Percentiles rank a stretch among this genome's conserved stretches.
These are phyloP conservation scores for Actinomortierella wolfii DNA, from an alignment of 371 early-diverging fungal species.

Conservation along the genomic window DNA sequence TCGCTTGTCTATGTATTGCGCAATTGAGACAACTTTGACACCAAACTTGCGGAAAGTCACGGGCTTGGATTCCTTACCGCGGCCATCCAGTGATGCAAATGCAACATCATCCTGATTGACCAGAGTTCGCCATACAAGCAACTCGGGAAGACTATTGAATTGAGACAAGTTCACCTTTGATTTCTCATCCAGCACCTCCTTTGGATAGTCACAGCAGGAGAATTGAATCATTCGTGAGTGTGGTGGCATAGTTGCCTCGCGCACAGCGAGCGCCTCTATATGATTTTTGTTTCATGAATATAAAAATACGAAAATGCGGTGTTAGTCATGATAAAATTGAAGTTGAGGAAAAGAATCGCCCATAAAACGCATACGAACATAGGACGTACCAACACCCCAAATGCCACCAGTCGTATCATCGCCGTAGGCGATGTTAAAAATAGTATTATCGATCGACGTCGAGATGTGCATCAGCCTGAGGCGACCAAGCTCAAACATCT, in stretches of 20 bases:
- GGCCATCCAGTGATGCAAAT: conserved; percentile 61
- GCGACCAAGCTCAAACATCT: conserved; percentile 67
- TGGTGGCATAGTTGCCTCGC: conserved; percentile 33
- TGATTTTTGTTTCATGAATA: background rate
- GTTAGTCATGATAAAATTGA: background rate
- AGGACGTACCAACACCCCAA: conserved; percentile 51
- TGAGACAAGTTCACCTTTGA: conserved; percentile 69
- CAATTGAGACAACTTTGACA: conserved; percentile 67
- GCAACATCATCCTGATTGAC: conserved; percentile 71
- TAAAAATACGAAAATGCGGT: background rate
- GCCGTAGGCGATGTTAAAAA: conserved; percentile 55
- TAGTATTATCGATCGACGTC: conserved; percentile 58
- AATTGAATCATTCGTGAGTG: conserved; percentile 63
- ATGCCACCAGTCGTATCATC: conserved; percentile 50
- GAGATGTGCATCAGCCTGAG: conserved; percentile 52
- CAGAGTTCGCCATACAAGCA: conserved; percentile 73
- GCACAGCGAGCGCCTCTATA: conserved; percentile 42
- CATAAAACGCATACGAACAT: background rate
- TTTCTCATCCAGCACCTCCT: conserved; percentile 68
- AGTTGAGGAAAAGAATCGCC: background rate
- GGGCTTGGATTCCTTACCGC: conserved; percentile 64
- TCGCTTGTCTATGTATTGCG: conserved; percentile 62
- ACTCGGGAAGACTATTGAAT: conserved; percentile 69
- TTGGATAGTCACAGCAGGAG: conserved; percentile 72
- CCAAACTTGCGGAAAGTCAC: conserved; percentile 75